Base-by-base conservation (phyloP, 1,139 yeast species). In the Wickerhamomyces sp. region DNA sequence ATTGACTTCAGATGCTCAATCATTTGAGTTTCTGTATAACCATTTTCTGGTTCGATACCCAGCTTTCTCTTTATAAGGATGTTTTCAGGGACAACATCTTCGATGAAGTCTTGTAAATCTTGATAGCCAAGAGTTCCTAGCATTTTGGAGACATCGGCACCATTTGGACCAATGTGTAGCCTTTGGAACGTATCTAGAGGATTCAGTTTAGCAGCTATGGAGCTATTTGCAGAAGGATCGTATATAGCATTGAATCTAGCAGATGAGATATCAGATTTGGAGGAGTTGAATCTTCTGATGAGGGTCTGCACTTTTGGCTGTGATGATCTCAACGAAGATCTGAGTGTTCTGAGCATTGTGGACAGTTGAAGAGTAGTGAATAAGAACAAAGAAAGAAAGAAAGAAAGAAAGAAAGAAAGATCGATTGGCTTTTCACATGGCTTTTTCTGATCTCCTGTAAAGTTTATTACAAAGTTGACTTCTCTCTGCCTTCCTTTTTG, bases 91-190 rank as follows among this genome's bases (percentile, higher is more conserved):
- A 93, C 82, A 10, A 90, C 91, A 31, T 78, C 73, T 15, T 73
- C 58, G 47, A 91, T 78, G 58, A 93, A 91, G 43, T 80, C 79
- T 46, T 82, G 82, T 45, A 91, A 66, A 59, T 86, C 84, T 1
- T 67, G 57, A 64, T 83, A 81, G 5, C 91, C 93, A 45, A 91
- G 73, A 10, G 75, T 67, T 7, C 66, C 52, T 49, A 93, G 75
- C 95, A 91, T 88, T 31, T 66, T 63, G 15, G 68, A 61, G 29
- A 85, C 85, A 51, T 87, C 80, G 1, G 59, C 62, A 0, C 87
- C 80, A 18, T 78, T 73, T 23, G 97, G 94, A 14, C 99, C 99
- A 51, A 90, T 73, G 68, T 93, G 99, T 60, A 98, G 86, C 63
- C 94, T 79, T 43, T 88, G 79, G 65, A 91, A 93, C 3, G 94